Conservation (phyloP, 352 stramenopile genomes). For the Bremia lactucae region DNA sequence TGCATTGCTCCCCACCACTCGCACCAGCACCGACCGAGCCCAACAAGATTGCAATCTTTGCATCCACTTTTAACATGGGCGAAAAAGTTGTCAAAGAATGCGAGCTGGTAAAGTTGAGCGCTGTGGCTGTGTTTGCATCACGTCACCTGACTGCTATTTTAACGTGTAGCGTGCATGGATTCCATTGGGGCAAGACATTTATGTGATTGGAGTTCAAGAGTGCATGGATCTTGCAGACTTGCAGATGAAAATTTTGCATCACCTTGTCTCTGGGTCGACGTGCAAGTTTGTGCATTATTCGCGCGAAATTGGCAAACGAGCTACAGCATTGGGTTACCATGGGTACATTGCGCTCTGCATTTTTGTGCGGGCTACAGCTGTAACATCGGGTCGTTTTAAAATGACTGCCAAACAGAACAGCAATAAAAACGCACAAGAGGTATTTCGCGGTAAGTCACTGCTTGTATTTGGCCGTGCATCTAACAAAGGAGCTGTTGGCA, state of each 20-base stretch:
- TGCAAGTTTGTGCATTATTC: conserved; percentile 68
- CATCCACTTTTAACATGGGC: conserved; percentile 83
- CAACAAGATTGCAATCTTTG: conserved; percentile 54
- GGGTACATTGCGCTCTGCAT: conserved; percentile 82
- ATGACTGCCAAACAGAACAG: conserved; percentile 46
- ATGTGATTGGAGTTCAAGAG: conserved; percentile 87
- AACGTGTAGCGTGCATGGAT: conserved; percentile 55
- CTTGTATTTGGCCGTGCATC: conserved; percentile 66
- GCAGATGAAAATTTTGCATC: conserved; percentile 48
- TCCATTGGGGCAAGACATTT: conserved; percentile 74
- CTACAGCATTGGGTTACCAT: conserved; percentile 73
- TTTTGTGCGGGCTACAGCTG: conserved; percentile 60
- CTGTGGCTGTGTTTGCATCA: background rate
- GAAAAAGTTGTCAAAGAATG: conserved; percentile 51
- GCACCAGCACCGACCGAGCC: conserved; percentile 8
- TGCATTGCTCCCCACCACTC: conserved; percentile 13
- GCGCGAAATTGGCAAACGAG: conserved; percentile 70
- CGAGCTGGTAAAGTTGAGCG: conserved; percentile 27
- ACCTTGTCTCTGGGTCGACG: conserved; percentile 41
- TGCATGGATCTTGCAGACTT: conserved; percentile 79
- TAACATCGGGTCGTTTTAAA: conserved; percentile 50
- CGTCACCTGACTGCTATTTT: conserved; percentile 1
- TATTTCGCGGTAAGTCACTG: conserved; percentile 69
- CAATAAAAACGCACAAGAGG: conserved; percentile 55
- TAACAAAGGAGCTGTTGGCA: conserved; percentile 86